phyloP scores from a whole-genome alignment of 768 basidiomycete genomes.

The Agrocybe pediades region DNA sequence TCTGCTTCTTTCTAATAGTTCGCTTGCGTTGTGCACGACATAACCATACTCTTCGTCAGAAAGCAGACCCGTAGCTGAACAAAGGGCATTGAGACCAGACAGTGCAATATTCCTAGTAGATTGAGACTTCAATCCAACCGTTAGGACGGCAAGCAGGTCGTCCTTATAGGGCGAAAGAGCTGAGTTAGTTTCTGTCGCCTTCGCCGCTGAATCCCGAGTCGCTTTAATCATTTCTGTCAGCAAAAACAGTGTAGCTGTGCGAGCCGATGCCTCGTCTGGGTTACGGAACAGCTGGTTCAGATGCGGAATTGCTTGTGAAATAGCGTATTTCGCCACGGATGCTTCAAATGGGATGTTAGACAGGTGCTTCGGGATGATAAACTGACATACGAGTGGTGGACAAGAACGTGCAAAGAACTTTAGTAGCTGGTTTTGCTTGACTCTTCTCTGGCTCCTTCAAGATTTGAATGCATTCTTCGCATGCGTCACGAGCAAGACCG shows the following conservation, averaged over 20 bases:
- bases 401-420: constrained; percentile 77
- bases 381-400: constrained; percentile 70
- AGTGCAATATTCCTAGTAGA: constrained; percentile 62
- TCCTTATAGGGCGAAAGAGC: constrained; percentile 71
- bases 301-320: constrained; percentile 72
- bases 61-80: constrained; percentile 65
- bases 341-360: constrained; percentile 40
- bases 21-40: constrained; percentile 74
- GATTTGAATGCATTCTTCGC: constrained; percentile 77
- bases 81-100: constrained; percentile 63
- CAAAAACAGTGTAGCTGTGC: constrained; percentile 65
- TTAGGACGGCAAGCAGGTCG: constrained; percentile 66
- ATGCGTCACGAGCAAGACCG: constrained; percentile 72
- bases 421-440: constrained; percentile 86
- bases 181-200: constrained; percentile 23
- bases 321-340: constrained; percentile 64
- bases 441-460: constrained; percentile 92
- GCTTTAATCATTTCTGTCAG: constrained; percentile 68
- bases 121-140: constrained; percentile 54
- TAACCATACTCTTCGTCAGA: constrained; percentile 76
- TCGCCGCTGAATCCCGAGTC: constrained; percentile 41
- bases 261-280: constrained; percentile 67
- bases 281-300: constrained; percentile 75
- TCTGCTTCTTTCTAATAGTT: constrained; percentile 56
- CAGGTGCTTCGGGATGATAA: too few species aligned